Evolutionary conservation across 2,329 filamentous ascomycete genomes (phyloP).

Genomic region (Phialemonium atrogriseum): DNA sequence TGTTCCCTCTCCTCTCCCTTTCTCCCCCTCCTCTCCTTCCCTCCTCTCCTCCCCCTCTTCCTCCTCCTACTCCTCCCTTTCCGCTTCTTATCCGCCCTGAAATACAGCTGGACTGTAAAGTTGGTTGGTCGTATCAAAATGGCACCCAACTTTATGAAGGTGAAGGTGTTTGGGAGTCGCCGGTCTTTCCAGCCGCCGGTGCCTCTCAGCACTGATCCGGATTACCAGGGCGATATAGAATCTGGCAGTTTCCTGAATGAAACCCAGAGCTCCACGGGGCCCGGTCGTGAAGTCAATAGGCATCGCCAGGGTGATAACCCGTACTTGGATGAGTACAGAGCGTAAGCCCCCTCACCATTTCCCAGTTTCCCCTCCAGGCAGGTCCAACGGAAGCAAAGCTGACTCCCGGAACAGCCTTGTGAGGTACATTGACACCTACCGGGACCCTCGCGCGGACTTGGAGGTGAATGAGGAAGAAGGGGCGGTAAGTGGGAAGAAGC

Average conservation of each 20-base stretch:
- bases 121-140: conserved; percentile 18
- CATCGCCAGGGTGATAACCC: conserved; percentile 20
- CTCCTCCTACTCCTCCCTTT: no score
- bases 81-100: conserved; percentile 8
- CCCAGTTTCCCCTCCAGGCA: no score
- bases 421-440: conserved; percentile 29
- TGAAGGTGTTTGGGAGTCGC: conserved; percentile 19
- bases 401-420: conserved; percentile 5
- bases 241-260: conserved; percentile 21
- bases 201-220: conserved; percentile 14
- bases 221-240: conserved; percentile 17
- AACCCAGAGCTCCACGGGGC: conserved; percentile 16
- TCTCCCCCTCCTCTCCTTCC: conserved; percentile 8
- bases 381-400: no score
- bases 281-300: conserved; percentile 8
- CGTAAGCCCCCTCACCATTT: conserved; percentile 14
- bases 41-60: no score
- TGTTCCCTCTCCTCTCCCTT: conserved; percentile 8
- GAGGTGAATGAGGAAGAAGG: conserved; percentile 20
- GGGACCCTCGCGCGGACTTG: conserved; percentile 22
- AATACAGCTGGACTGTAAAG: conserved; percentile 21
- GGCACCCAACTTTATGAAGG: conserved; percentile 22
- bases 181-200: conserved; percentile 13
- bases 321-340: conserved; percentile 24
- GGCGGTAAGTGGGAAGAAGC: conserved; percentile 12